Conservation (phyloP, 768 basidiomycete genomes). For the Kwoniella sp. region DNA sequence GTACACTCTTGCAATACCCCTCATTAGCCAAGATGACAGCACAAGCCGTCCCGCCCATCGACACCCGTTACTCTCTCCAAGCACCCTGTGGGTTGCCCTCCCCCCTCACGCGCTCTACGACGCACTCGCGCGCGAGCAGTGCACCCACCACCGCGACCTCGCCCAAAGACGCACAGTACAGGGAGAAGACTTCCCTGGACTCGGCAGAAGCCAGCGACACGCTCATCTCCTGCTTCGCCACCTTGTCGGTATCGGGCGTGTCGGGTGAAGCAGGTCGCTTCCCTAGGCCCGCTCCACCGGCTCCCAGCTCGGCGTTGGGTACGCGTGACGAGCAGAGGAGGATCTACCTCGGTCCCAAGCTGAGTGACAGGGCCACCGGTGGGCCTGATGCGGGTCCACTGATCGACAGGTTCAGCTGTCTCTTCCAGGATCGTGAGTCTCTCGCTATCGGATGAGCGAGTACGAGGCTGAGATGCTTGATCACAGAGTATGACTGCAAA, state of each 20-base stretch:
- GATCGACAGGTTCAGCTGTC: constrained; percentile 44
- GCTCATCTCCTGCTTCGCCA: constrained; percentile 28
- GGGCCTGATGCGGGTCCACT: constrained; percentile 44
- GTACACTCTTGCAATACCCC: too few relatives aligned
- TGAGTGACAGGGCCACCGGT: constrained; percentile 39
- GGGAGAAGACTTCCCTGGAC: constrained; percentile 8
- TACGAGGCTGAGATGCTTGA: not conserved
- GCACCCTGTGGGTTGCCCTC: constrained; percentile 28
- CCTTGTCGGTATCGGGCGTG: constrained; percentile 14
- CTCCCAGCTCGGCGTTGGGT: constrained; percentile 17
- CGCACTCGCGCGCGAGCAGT: constrained; percentile 3
- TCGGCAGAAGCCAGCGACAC: constrained; percentile 15
- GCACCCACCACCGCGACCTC: not conserved
- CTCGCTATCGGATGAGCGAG: not conserved
- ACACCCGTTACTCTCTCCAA: constrained; percentile 26
- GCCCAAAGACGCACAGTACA: not conserved
- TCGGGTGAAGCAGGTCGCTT: constrained; percentile 25
- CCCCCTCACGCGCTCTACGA: constrained; percentile 9
- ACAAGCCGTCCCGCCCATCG: not conserved
- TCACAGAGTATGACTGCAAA: constrained; percentile 28
- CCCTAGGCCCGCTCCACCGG: constrained; percentile 25
- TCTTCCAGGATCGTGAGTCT: constrained; percentile 42
- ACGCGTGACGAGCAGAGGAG: constrained; percentile 31
- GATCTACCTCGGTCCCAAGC: constrained; percentile 40
- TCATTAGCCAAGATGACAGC: too few relatives aligned